These are phyloP conservation scores for Hyphochytrium catenoides DNA, from an alignment of 352 stramenopile genomes.

Conservation along the genomic window DNA sequence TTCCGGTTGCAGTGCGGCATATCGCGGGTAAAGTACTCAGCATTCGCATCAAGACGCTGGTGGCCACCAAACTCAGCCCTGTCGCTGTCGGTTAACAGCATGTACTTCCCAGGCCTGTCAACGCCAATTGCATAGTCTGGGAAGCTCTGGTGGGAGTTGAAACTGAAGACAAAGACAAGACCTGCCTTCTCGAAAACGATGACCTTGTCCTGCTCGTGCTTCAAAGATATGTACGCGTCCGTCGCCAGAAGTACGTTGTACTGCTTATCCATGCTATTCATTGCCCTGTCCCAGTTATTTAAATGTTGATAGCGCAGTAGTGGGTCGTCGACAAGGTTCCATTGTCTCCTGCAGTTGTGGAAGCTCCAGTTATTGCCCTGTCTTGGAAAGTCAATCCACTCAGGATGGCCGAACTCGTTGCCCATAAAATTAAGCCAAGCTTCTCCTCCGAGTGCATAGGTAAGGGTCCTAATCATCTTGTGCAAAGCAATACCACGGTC, in stretches of 20 bases:
- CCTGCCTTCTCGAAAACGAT: slow-evolving; percentile 9
- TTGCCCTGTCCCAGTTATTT: slow-evolving; percentile 7
- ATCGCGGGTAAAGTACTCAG: no score
- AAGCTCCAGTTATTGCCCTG: slow-evolving; percentile 10
- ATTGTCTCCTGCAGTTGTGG: slow-evolving; percentile 11
- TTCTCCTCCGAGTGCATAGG: slow-evolving; percentile 9
- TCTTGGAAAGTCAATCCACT: slow-evolving; percentile 13
- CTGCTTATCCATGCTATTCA: slow-evolving; percentile 5
- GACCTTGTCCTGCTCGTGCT: slow-evolving; percentile 9
- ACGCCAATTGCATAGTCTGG: slow-evolving; percentile 8
- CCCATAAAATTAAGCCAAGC: slow-evolving; percentile 12
- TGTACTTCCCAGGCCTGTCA: slow-evolving; percentile 3
- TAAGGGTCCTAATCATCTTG: slow-evolving; percentile 10
- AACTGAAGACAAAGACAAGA: slow-evolving; percentile 12
- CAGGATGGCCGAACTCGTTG: slow-evolving; percentile 14
- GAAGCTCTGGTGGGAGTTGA: slow-evolving; percentile 6
- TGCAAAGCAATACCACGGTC: slow-evolving; percentile 10
- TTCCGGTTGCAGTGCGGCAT: no score
- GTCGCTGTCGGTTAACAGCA: no score
- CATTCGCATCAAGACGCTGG: no score
- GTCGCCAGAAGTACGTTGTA: background rate
- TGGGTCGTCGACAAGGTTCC: slow-evolving; percentile 8
- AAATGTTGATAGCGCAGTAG: slow-evolving; percentile 9
- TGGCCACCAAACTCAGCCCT: no score
- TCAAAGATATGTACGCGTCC: slow-evolving; percentile 6